These are phyloP conservation scores for Gloeostereum incarnatum DNA, from an alignment of 768 basidiomycete genomes.

Conservation along the genomic window DNA sequence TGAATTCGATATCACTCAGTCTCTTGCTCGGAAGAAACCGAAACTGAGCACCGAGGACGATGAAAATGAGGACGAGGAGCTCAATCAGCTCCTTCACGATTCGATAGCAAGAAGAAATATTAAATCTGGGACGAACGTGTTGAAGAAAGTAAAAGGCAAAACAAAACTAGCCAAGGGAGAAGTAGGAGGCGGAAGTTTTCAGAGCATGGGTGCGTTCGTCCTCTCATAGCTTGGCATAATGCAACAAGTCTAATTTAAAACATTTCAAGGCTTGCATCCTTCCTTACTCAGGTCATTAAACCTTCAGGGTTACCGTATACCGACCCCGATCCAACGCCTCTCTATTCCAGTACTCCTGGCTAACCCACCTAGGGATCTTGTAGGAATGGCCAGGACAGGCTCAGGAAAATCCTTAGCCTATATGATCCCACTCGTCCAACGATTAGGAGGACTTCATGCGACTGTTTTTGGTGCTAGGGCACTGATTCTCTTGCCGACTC, in stretches of 20 bases:
- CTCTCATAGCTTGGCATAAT: background rate
- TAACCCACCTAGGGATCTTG: constrained; percentile 83
- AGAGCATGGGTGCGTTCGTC: constrained; percentile 74
- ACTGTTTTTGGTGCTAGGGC: constrained; percentile 78
- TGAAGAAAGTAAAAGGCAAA: constrained; percentile 75
- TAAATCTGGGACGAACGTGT: constrained; percentile 63
- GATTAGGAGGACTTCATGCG: constrained; percentile 74
- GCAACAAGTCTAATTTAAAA: background rate
- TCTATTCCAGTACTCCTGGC: constrained; percentile 80
- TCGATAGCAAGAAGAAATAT: constrained; percentile 67
- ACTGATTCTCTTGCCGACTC: constrained; percentile 82
- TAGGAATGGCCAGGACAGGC: constrained; percentile 97
- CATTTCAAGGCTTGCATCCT: constrained; percentile 63
- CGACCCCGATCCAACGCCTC: constrained; percentile 93
- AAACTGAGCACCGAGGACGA: constrained; percentile 15
- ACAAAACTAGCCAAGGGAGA: constrained; percentile 63
- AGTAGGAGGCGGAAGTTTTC: constrained; percentile 90
- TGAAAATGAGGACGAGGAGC: constrained; percentile 39
- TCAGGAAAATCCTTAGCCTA: constrained; percentile 98
- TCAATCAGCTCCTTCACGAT: constrained; percentile 55
- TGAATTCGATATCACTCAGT: constrained; percentile 56
- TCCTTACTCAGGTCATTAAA: constrained; percentile 77
- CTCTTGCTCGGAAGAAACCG: constrained; percentile 40
- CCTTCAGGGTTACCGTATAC: constrained; percentile 88
- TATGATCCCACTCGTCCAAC: constrained; percentile 84